Evolutionary conservation across 2,329 filamentous ascomycete species (phyloP).

Genomic region (Clarireedia homoeocarpa): DNA sequence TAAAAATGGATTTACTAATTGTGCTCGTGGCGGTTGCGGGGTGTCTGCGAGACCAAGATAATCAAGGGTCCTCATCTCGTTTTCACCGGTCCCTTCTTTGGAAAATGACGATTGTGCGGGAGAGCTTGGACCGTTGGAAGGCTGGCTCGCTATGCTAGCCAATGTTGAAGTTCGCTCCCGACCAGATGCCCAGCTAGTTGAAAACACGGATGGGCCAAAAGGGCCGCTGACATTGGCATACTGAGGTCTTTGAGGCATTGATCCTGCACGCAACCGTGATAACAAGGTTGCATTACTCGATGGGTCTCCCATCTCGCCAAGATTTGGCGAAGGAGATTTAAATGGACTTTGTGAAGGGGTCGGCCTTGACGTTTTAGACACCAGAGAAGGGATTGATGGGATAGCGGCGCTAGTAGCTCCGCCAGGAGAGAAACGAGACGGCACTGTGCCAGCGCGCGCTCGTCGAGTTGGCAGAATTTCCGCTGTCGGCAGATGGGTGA

Average conservation of each 20-base stretch:
- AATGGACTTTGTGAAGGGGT: slow-evolving; percentile 86
- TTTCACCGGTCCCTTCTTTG: slow-evolving; percentile 74
- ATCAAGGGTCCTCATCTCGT: slow-evolving; percentile 86
- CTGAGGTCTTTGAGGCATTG: slow-evolving; percentile 82
- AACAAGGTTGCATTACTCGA: slow-evolving; percentile 63
- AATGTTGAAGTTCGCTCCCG: slow-evolving; percentile 83
- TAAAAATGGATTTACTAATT: slow-evolving; percentile 60
- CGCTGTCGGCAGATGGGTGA: slow-evolving; percentile 63
- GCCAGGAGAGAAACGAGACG: slow-evolving; percentile 82
- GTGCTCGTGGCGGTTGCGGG: slow-evolving; percentile 70
- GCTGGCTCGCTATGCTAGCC: slow-evolving; percentile 73
- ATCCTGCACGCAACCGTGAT: slow-evolving; percentile 82
- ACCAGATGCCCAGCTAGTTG: slow-evolving; percentile 69
- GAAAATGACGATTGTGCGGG: slow-evolving; percentile 82
- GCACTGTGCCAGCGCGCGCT: slow-evolving; percentile 89
- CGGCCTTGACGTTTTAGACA: slow-evolving; percentile 73
- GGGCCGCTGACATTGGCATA: slow-evolving; percentile 54
- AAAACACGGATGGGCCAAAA: slow-evolving; percentile 85
- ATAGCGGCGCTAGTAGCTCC: slow-evolving; percentile 48
- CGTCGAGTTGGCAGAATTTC: slow-evolving; percentile 61
- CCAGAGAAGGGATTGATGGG: slow-evolving; percentile 40
- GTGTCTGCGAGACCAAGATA: slow-evolving; percentile 94
- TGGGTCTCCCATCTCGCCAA: slow-evolving; percentile 38
- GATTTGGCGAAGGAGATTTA: slow-evolving; percentile 55
- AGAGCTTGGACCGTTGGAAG: slow-evolving; percentile 83